Evolutionary conservation across 345 rosid genomes (phyloP), one percentile per base, ranked within the genome.

Genomic region (Moricandia arvensis): DNA sequence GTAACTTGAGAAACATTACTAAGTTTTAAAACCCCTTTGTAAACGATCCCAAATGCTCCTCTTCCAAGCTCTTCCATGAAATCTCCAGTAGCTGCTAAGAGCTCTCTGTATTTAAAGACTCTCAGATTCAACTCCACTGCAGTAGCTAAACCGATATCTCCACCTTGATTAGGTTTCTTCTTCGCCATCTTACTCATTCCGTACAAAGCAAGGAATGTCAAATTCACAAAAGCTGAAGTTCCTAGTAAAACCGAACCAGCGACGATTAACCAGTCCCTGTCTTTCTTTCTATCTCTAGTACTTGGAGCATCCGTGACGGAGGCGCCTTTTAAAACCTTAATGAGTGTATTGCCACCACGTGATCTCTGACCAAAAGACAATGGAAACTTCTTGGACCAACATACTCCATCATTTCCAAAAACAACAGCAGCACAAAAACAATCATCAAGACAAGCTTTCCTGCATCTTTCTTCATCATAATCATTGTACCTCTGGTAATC

Each of bases 361-460:
- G 59, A 9, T 68, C 83, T 58, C 59, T n/a, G 47, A 12, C 91
- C 93, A 41, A 81, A 86, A 1, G 85, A 78, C 7, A 87, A 63
- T 31, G 90, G 90, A 37, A 31, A 49, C 75, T 43, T 85, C 85
- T 87, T 87, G 81, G 84, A 85, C 86, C 83, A 81, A 60, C 90
- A 85, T 0, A 63, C 21, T 9, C 4, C 6, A 9, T 76, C 78
- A 6, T 53, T 7, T 51, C 77, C 79, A 12, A 71, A 72, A 26
- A 80, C 75, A 11, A 87, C 92, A 27, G 81, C 86, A 12, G 69
- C 86, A 31, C 94, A 91, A 43, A 81, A 79, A 66, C 94, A 91
- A 58, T 84, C 91, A 4, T 5, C 47, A 75, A 86, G 68, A 78
- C 89, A 91, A 33, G 75, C 65, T 27, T 54, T 37, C 45, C 85